Evolutionary conservation across 306 rosid species (phyloP).

Genomic region (Castanea mollissima): DNA sequence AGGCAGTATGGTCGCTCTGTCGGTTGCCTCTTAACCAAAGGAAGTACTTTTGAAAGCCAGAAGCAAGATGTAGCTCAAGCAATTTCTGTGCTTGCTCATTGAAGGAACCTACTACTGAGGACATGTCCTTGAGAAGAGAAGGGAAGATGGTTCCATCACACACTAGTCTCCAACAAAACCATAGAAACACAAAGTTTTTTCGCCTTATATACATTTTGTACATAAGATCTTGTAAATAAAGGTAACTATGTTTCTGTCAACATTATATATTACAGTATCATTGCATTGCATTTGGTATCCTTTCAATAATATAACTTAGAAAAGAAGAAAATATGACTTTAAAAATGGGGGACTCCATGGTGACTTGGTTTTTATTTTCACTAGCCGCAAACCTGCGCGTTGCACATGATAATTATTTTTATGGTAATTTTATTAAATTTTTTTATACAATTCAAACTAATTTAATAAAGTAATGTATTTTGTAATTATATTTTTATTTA

Average conservation of each 20-base stretch:
- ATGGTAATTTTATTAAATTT: too few species aligned
- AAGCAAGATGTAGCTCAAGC: conserved; percentile 75
- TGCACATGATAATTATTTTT: too few species aligned
- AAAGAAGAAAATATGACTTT: too few species aligned
- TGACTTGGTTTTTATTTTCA: too few species aligned
- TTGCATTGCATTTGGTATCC: too few species aligned
- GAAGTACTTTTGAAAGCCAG: conserved; percentile 74
- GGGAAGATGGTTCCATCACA: conserved; percentile 97
- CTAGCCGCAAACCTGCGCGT: too few species aligned
- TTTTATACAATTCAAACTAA: too few species aligned
- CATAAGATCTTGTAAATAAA: background rate
- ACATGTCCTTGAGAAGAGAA: conserved; percentile 85
- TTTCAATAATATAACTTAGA: too few species aligned
- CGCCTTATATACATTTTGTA: background rate
- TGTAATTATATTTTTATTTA: too few species aligned
- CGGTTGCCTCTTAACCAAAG: conserved; percentile 66
- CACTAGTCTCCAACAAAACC: conserved; percentile 36
- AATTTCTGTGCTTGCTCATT: conserved; percentile 82
- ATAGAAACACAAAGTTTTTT: background rate
- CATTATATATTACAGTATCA: too few species aligned
- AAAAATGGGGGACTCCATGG: too few species aligned
- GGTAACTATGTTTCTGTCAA: background rate
- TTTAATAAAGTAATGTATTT: too few species aligned
- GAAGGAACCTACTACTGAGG: conserved; percentile 70
- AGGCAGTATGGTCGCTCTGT: conserved; percentile 39